Conservation (phyloP, 2,329 filamentous ascomycete genomes). For the Fusarium chlamydosporum region DNA sequence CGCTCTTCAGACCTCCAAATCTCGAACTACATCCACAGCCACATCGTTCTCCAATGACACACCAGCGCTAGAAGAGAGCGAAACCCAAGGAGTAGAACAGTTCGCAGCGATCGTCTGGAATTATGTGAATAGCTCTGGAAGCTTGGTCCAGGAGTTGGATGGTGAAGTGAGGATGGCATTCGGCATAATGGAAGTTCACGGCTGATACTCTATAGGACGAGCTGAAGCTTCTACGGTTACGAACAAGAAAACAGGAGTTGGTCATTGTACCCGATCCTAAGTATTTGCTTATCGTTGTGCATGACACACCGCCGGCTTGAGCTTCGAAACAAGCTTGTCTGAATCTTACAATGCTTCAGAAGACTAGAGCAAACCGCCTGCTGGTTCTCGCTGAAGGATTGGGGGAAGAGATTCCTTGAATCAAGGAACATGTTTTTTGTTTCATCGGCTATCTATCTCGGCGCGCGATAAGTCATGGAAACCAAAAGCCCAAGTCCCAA, state of each 20-base stretch:
- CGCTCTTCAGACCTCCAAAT: constrained; percentile 62
- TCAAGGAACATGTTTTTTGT: constrained; percentile 17
- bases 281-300: constrained; percentile 83
- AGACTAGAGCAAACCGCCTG: constrained; percentile 22
- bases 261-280: constrained; percentile 86
- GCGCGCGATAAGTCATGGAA: constrained; percentile 29
- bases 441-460: constrained; percentile 25
- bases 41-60: constrained; percentile 64
- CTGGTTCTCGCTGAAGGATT: constrained; percentile 29
- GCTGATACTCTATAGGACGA: constrained; percentile 71
- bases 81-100: constrained; percentile 75
- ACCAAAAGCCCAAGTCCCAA: constrained; percentile 28
- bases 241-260: constrained; percentile 88
- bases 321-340: constrained; percentile 40
- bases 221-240: constrained; percentile 79
- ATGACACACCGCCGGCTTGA: constrained; percentile 81
- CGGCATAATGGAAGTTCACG: constrained; percentile 11
- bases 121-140: constrained; percentile 78
- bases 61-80: constrained; percentile 59
- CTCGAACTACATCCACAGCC: constrained; percentile 55
- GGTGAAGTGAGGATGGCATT: constrained; percentile 67
- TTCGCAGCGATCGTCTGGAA: constrained; percentile 82
- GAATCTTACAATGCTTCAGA: constrained; percentile 40
- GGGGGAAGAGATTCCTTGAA: constrained; percentile 14
- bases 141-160: constrained; percentile 79